Base-by-base conservation (phyloP, 2,329 filamentous ascomycete species). In the Dothideomycetes sp. region DNA sequence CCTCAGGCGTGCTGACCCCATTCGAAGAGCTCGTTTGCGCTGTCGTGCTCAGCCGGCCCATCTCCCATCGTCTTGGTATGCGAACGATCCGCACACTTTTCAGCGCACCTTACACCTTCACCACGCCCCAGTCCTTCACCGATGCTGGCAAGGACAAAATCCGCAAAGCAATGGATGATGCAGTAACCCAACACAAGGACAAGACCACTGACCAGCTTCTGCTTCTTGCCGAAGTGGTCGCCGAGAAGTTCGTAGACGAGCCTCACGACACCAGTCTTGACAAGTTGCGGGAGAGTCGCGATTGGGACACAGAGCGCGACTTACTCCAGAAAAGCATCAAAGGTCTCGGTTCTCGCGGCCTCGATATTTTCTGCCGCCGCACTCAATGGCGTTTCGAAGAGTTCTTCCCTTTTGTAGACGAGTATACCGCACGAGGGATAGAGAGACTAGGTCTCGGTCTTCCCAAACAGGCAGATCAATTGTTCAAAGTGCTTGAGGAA, bases 1-100 rank as follows among this genome's bases (percentile, higher is more conserved):
- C n/a, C n/a, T n/a, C n/a, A n/a, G n/a, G n/a, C n/a, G n/a, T n/a
- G n/a, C n/a, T n/a, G n/a, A 63, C 52, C 4, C 58, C 64, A 0
- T 67, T 66, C 46, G 61, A 69, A 49, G 63, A 69, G 44, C 57
- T 69, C 2, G 48, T 68, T 19, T 60, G 57, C 40, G 63, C 65
- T 7, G 53, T 65, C 22, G 52, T 69, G 12, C 54, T 69, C 4
- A 64, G 59, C 8, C 58, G 64, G 7, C 64, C 65, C 1, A 64
- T 68, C 34, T 59, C 59, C 9, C 64, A 69, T 44, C 54, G 52
- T 18, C 55, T 69, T 0, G 64, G 65, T 10, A 52, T 66, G 31
- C 54, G 65, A 10, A 57, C 60, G 2, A 63, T 67, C 36, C 56
- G 63, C 17, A 68, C 64, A 1, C 48, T 68, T 11, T 54, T 68